Evolutionary conservation across 805 yeast species (phyloP).

Genomic region (Saturnispora serradocipensis): DNA sequence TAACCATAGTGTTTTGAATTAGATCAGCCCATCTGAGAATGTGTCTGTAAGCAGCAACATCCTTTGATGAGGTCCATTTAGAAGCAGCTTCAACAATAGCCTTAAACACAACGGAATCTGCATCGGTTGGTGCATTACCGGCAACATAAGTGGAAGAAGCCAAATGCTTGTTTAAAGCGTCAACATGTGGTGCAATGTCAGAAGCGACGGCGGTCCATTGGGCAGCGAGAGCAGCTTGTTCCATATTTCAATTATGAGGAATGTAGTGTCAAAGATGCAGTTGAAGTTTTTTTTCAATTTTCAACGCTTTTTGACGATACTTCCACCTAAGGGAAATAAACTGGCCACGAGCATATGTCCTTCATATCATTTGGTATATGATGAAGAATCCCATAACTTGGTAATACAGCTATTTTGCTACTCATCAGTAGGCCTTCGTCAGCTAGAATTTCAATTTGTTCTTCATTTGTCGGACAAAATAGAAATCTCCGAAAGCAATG

Average conservation of each 20-base stretch:
- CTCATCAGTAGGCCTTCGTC: no score
- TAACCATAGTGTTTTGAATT: constrained; percentile 52
- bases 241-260: constrained; percentile 13
- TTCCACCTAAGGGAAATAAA: not conserved
- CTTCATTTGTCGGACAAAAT: no score
- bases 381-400: no score
- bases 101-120: constrained; percentile 67
- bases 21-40: constrained; percentile 88
- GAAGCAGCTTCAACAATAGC: constrained; percentile 52
- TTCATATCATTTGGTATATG: not conserved
- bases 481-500: no score
- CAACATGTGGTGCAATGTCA: constrained; percentile 37
- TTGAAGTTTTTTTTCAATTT: not conserved
- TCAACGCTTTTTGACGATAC: not conserved
- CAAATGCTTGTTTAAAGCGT: constrained; percentile 59
- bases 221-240: constrained; percentile 50
- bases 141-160: constrained; percentile 62
- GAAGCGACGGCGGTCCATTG: constrained; percentile 72
- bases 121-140: constrained; percentile 55
- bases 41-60: constrained; percentile 65
- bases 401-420: not conserved
- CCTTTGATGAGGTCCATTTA: constrained; percentile 44
- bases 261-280: not conserved
- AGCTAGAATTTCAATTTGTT: no score
- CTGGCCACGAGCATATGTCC: not conserved